Conservation (phyloP, 495 filamentous ascomycete genomes). For the Penicillium tannophilum region DNA sequence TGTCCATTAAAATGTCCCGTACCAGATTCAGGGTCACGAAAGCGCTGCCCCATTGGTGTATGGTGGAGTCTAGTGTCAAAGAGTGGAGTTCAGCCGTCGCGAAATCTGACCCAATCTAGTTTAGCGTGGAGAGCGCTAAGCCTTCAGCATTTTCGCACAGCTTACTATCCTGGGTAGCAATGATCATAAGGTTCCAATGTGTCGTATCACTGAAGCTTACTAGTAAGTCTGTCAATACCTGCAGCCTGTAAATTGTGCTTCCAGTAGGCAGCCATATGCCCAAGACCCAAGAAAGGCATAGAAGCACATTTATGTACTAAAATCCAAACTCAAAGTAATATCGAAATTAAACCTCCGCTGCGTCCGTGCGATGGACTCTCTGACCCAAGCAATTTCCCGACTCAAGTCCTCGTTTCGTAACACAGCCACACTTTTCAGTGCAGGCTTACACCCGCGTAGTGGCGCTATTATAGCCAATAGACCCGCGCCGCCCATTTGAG, state of each 20-base stretch:
- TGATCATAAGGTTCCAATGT: not conserved
- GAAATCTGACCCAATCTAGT: slow-evolving; percentile 8
- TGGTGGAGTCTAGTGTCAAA: not conserved
- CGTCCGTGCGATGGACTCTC: not conserved
- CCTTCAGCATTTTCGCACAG: not conserved
- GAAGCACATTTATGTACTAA: not conserved
- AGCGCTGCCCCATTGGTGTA: not conserved
- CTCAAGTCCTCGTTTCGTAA: not conserved
- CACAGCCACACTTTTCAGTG: not conserved
- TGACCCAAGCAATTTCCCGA: not conserved
- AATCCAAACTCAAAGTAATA: not conserved
- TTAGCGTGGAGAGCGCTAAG: slow-evolving; percentile 1
- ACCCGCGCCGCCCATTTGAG: not conserved
- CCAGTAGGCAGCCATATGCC: not conserved
- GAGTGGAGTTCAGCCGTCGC: slow-evolving; percentile 6
- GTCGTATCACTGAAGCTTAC: not conserved
- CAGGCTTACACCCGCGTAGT: not conserved
- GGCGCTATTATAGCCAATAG: not conserved
- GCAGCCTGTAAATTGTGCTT: too few relatives aligned
- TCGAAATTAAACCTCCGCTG: not conserved
- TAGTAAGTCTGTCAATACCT: not conserved
- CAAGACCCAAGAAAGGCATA: too few relatives aligned
- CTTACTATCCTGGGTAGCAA: not conserved
- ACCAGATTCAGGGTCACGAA: not conserved
- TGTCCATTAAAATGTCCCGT: not conserved